Percentiles rank a stretch among this genome's conserved stretches.
These are phyloP conservation scores for Asterochloris erici DNA, from an alignment of 139 green algal species.

Conservation along the genomic window DNA sequence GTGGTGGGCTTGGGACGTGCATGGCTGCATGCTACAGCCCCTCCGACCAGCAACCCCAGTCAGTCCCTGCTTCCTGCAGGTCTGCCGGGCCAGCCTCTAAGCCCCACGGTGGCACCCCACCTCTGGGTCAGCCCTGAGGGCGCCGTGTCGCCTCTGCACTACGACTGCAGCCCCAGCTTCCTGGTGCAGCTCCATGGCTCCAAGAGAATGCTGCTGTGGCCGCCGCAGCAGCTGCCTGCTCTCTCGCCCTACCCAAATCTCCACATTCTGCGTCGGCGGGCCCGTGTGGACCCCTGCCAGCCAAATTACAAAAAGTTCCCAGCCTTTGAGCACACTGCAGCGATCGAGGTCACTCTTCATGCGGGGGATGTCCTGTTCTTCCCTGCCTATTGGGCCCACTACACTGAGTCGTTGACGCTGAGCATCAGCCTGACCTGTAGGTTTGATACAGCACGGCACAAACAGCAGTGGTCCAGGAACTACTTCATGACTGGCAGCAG, in stretches of 20 bases:
- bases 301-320: constrained; percentile 23
- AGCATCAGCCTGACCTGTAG: constrained; percentile 22
- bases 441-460: background rate
- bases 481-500: too few species aligned
- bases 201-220: constrained; percentile 46
- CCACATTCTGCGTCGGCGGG: constrained; percentile 37
- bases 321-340: constrained; percentile 6
- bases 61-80: background rate
- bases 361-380: constrained; percentile 53
- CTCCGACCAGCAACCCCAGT: background rate
- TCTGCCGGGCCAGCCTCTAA: background rate
- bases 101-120: background rate
- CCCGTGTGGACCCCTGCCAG: constrained; percentile 18
- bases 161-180: constrained; percentile 32
- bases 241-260: constrained; percentile 34
- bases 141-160: constrained; percentile 43
- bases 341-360: constrained; percentile 38
- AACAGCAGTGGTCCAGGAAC: too few species aligned
- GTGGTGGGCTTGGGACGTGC: too few species aligned
- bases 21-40: background rate
- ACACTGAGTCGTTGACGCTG: constrained; percentile 36
- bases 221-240: constrained; percentile 24
- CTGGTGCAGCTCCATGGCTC: constrained; percentile 30
- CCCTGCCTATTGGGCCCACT: constrained; percentile 39
- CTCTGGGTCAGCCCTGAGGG: constrained; percentile 36